Evolutionary conservation across 768 basidiomycete species (phyloP), one percentile per base, ranked within the genome.

Genomic region (Pisolithus microcarpus): DNA sequence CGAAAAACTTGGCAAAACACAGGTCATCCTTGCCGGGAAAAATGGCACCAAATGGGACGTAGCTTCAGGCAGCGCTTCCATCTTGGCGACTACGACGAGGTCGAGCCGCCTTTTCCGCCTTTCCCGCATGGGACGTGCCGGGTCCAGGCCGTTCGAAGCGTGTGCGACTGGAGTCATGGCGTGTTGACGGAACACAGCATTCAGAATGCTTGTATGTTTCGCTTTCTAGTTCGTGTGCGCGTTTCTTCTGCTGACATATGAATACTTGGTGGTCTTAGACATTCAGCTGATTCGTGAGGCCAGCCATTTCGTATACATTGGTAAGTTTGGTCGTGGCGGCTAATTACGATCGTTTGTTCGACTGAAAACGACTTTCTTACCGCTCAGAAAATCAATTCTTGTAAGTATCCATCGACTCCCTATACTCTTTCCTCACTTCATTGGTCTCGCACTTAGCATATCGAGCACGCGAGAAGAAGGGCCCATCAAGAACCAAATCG

Each of bases 121-220:
- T 58, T 70, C 7, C 76, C 75, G 0, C 71, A 76, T 28, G 78
- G 78, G 2, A 75, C 73, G 7, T 85, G 84, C 61, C 72, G 72
- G 31, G 85, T 91, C 16, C 91, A 97, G 72, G 91, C 79, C 15
- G 77, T 91, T 39, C 79, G 95, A 49, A 90, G 87, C 54, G 87
- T 93, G 19, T 82, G 77, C 1, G 95, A 97, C 68, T 99, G 95
- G 95, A 88, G 85, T 60, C 90, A 92, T 59, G 95, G 94, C 2
- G 87, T 93, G 34, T 73, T 94, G 56, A 85, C 80, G 4, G 95
- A 97, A 66, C 79, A 82, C 52, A 92, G 89, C 66, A 91, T 98
- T 53, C 94, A 96, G 69, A 87, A 91, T 58, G 94, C 95, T 43
- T 92, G 89, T 90, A 61, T 64, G 86, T 52, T 39, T 52, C 19